Base-by-base conservation (phyloP, 768 basidiomycete genomes). In the Amanita fuliginea region DNA sequence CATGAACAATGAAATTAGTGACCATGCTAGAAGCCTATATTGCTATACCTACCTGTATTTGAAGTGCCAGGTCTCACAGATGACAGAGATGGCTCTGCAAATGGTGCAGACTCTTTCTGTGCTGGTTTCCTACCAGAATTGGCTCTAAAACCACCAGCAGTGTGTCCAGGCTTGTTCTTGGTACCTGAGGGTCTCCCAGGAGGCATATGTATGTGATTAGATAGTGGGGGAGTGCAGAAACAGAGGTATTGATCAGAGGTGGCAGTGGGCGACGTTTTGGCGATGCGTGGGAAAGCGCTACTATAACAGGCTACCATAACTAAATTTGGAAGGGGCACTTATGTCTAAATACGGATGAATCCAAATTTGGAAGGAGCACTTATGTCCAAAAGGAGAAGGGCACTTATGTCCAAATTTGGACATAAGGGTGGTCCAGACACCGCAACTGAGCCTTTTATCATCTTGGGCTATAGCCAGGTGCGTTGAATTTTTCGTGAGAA, bases 131-230 rank as follows among this genome's bases (percentile, higher is more conserved):
- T 26, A 26, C 26, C 26, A 26, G 26, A 26, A 26, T 26, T 26
- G 26, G 26, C 26, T 26, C 26, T 26, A 6, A 26, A 26, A 4
- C 26, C 26, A 26, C 26, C 26, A 26, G 26, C 54, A 43, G n/a
- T 8, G 49, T 55, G 51, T 37, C 47, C 54, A 22, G 52, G 46
- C 37, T 42, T 30, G 44, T 55, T 55, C 28, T 28, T 33, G 39
- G 9, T 49, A 11, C 52, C 52, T n/a, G 42, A 19, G 39, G 54
- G 54, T 19, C 52, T 47, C 45, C 54, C 54, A 52, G 30, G 24
- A 11, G 47, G 28, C 41, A 53, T 49, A 6, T 13, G 13, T 24
- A 41, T 18, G 14, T 0, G 10, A 11, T 22, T 24, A 41, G 6
- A 41, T 4, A 7, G 11, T 18, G 22, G 40, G 22, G 22, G 40